These are phyloP conservation scores for Boletus fagicola DNA, from an alignment of 768 basidiomycete genomes.

Conservation along the genomic window DNA sequence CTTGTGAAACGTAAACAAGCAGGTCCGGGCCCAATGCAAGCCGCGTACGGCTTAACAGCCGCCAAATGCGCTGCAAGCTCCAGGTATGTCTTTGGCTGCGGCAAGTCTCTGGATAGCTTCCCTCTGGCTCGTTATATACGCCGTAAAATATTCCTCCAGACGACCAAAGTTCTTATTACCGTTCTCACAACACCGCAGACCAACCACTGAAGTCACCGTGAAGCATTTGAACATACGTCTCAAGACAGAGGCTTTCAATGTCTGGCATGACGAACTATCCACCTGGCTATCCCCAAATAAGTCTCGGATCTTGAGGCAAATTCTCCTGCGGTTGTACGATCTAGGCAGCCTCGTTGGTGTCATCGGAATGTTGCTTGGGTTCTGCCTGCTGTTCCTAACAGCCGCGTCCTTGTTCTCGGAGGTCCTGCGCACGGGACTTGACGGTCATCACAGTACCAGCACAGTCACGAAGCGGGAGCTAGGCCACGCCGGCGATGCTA, in stretches of 20 bases:
- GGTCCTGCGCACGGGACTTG: conserved; percentile 3
- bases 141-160: conserved; percentile 21
- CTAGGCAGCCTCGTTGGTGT: conserved; percentile 45
- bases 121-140: conserved; percentile 29
- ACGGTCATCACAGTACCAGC: conserved; percentile 1
- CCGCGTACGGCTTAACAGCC: not conserved
- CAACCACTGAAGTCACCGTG: conserved; percentile 21
- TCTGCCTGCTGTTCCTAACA: conserved; percentile 42
- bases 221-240: conserved; percentile 35
- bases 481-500: not conserved
- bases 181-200: conserved; percentile 20
- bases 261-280: conserved; percentile 45
- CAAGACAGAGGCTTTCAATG: conserved; percentile 52
- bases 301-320: conserved; percentile 24
- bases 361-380: conserved; percentile 46
- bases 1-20: conserved; percentile 5
- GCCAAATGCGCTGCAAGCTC: conserved; percentile 2
- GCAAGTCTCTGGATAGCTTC: conserved; percentile 21
- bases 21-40: not conserved
- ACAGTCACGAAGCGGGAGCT: conserved; percentile 18
- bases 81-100: conserved; percentile 22
- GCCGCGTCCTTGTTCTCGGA: conserved; percentile 19
- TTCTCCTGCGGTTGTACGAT: conserved; percentile 45
- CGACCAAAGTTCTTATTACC: conserved; percentile 23
- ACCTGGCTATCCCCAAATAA: conserved; percentile 33